Evolutionary conservation across 2,329 filamentous ascomycete genomes (phyloP).

Genomic region (Aspergillus persii): DNA sequence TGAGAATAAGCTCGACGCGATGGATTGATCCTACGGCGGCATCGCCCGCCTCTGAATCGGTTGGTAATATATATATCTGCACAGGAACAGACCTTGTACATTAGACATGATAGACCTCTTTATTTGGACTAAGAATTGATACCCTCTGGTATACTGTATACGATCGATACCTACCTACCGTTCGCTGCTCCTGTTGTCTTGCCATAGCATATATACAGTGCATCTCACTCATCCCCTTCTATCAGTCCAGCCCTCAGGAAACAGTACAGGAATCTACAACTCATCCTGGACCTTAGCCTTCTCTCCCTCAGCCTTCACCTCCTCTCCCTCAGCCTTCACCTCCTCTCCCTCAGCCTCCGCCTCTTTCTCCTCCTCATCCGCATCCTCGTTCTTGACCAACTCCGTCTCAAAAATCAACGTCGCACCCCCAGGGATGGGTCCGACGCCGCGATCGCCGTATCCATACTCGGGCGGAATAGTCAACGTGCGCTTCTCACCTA

Average conservation of each 20-base stretch:
- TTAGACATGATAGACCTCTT: not conserved
- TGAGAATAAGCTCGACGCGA: conserved; percentile 52
- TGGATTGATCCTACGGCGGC: conserved; percentile 50
- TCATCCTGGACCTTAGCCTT: not conserved
- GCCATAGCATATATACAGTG: not conserved
- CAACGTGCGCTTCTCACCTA: conserved; percentile 85
- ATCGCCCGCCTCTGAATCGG: not conserved
- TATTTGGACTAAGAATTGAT: not conserved
- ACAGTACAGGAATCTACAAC: not conserved
- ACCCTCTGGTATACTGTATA: not conserved
- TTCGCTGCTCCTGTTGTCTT: not conserved
- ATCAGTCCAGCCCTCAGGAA: not conserved
- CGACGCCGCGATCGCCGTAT: conserved; percentile 73
- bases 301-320: conserved; percentile 44
- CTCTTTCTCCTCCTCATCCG: conserved; percentile 51
- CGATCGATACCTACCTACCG: not conserved
- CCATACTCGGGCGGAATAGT: conserved; percentile 84
- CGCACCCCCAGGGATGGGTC: conserved; percentile 78
- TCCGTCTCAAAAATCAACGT: conserved; percentile 93
- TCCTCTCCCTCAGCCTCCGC: conserved; percentile 71
- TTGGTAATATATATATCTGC: not conserved
- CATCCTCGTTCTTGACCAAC: conserved; percentile 77
- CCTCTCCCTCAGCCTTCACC: conserved; percentile 69
- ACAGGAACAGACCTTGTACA: not conserved
- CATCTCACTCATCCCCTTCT: not conserved